Conservation (phyloP, 768 basidiomycete species). For the Austroboletus eburneus region DNA sequence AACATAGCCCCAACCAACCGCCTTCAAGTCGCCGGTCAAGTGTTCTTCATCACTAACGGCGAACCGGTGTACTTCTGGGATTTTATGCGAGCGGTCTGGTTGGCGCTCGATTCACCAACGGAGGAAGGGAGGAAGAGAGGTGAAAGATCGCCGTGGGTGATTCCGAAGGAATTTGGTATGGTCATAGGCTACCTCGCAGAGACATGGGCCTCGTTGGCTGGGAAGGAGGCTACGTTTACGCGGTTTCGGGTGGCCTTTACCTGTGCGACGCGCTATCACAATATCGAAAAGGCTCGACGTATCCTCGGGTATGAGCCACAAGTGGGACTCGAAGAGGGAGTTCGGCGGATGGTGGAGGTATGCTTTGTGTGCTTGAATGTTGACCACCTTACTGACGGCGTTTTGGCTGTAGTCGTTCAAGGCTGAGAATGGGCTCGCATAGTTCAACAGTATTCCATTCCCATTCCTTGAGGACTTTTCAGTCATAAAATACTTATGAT, state of each 20-base stretch:
- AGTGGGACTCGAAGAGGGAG: constrained; percentile 84
- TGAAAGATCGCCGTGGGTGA: constrained; percentile 36
- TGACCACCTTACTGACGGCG: neutral
- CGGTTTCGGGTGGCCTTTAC: constrained; percentile 77
- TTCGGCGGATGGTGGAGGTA: constrained; percentile 73
- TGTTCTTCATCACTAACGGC: constrained; percentile 95
- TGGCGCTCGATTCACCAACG: constrained; percentile 49
- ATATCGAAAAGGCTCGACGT: constrained; percentile 89
- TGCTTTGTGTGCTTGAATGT: constrained; percentile 17
- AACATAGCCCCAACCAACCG: constrained; percentile 49
- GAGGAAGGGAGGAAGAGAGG: constrained; percentile 41
- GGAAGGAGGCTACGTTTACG: constrained; percentile 84
- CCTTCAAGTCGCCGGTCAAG: constrained; percentile 86
- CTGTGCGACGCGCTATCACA: constrained; percentile 81
- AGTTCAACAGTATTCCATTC: neutral
- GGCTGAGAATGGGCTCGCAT: constrained; percentile 27
- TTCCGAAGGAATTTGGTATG: constrained; percentile 66
- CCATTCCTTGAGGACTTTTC: too few species aligned
- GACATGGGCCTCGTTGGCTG: constrained; percentile 64
- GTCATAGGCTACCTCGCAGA: constrained; percentile 70
- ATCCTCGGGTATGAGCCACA: constrained; percentile 92
- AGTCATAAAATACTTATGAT: too few species aligned
- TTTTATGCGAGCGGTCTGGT: constrained; percentile 79
- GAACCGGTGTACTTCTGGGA: constrained; percentile 98
- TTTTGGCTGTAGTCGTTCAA: constrained; percentile 24